Conservation (phyloP, 305 asterid genomes). For the Rubia occidens region DNA sequence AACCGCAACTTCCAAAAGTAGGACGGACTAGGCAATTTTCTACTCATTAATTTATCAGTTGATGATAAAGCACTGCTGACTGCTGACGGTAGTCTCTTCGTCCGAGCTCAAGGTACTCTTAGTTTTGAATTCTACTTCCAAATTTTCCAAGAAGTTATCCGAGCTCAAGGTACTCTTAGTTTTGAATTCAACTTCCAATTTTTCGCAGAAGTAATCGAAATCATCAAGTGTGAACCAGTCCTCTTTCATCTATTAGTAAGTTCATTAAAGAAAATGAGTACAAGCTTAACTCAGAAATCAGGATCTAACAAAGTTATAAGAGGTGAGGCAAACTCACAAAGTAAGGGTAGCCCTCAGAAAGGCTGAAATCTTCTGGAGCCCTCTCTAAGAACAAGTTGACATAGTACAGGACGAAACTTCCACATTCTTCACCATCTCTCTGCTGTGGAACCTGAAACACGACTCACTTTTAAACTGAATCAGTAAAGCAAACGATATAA, state of each 20-base stretch:
- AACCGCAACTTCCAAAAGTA: not conserved
- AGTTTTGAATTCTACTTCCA: slow-evolving; percentile 13
- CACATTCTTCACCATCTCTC: slow-evolving; percentile 38
- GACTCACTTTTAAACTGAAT: not conserved
- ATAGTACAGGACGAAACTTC: slow-evolving; percentile 31
- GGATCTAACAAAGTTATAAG: not conserved
- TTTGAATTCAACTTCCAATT: slow-evolving; percentile 16
- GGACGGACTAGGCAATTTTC: not conserved
- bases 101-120: not conserved
- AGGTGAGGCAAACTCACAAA: slow-evolving; percentile 28
- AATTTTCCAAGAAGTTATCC: slow-evolving; percentile 23
- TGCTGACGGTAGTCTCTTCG: not conserved
- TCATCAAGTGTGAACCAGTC: slow-evolving; percentile 39
- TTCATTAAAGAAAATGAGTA: not conserved
- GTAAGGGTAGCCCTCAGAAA: slow-evolving; percentile 40
- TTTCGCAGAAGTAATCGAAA: slow-evolving; percentile 29
- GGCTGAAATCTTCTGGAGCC: slow-evolving; percentile 35
- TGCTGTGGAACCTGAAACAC: slow-evolving; percentile 49
- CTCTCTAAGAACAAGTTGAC: slow-evolving; percentile 25
- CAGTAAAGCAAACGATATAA: slow-evolving; percentile 5
- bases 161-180: not conserved
- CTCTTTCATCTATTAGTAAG: slow-evolving; percentile 29
- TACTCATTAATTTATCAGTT: not conserved
- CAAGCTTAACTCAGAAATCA: not conserved
- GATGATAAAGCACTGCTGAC: not conserved